Base-by-base conservation (phyloP, 805 yeast species). In the Candida xiaguanensis region DNA sequence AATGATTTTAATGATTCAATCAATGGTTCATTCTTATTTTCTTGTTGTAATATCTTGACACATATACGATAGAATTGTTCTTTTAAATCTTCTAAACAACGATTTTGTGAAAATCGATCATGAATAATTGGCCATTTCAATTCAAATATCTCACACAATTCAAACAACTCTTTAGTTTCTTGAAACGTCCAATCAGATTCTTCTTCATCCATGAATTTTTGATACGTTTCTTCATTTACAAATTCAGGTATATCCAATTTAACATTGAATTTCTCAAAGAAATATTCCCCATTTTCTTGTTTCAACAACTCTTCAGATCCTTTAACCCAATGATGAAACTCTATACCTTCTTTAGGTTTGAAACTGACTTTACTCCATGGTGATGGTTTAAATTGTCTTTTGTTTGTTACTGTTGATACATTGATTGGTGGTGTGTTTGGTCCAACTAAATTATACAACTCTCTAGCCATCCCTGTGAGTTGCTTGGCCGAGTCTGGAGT, bases 351-450 rank as follows among this genome's bases (percentile, higher is more conserved):
- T 34, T 79, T 79, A 7, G 72, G 66, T 4, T 65, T 70, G 55
- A 91, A 93, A 4, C 70, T 63, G 14, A 74, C 74, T 60, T 78
- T 69, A 1, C 77, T 73, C 99, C 99, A 93, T 1, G 96, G 89
- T 0, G 93, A 74, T 0, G 87, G 83, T 44, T 79, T 82, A 14
- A 75, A 69, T 42, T 77, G 77, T 38, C 86, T 70, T 48, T 78
- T 74, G 43, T 81, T 86, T 46, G 74, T 6, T 75, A 41, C 46
- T 28, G 49, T 41, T 3, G 54, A 35, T n/a, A 69, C 40, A 41
- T 46, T 59, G n/a, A 67, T 77, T 0, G 98, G 90, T 1, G 99
- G 96, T 2, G 95, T 80, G 58, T 88, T 88, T 28, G 93, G 90
- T 4, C 99, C 99, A 29, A 93, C 67, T 38, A 95, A 71, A 47